Evolutionary conservation across 495 filamentous ascomycete genomes (phyloP).

Genomic region (Penicillium goetzii): DNA sequence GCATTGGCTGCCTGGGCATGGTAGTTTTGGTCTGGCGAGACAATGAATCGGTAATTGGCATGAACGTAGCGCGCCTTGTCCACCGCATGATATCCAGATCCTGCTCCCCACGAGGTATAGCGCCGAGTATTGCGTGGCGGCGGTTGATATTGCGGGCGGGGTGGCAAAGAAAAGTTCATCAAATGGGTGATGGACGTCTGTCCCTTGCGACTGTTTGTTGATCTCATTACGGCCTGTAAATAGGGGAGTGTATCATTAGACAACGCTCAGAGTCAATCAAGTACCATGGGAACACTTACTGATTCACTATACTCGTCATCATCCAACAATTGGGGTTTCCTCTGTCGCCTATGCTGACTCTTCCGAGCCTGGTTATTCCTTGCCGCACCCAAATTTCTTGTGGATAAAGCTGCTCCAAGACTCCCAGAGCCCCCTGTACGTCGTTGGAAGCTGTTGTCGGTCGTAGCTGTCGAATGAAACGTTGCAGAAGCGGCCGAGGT

Average conservation of each 20-base stretch:
- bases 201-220: slow-evolving; percentile 81
- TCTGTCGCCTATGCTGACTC: slow-evolving; percentile 71
- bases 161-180: slow-evolving; percentile 86
- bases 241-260: slow-evolving; percentile 27
- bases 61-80: slow-evolving; percentile 97
- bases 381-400: slow-evolving; percentile 53
- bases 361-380: slow-evolving; percentile 75
- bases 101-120: slow-evolving; percentile 80
- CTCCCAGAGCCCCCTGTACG: slow-evolving; percentile 66
- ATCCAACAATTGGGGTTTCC: slow-evolving; percentile 60
- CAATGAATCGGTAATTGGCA: slow-evolving; percentile 96
- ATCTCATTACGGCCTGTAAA: slow-evolving; percentile 73
- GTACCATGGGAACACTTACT: slow-evolving; percentile 45
- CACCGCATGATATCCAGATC: slow-evolving; percentile 86
- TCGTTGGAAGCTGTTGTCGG: slow-evolving; percentile 61
- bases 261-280: neutral
- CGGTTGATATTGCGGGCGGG: slow-evolving; percentile 69
- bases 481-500: slow-evolving; percentile 43
- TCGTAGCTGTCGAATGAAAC: slow-evolving; percentile 39
- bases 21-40: slow-evolving; percentile 81
- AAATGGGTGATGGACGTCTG: slow-evolving; percentile 97
- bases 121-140: slow-evolving; percentile 60
- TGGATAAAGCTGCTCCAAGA: slow-evolving; percentile 61
- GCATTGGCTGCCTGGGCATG: slow-evolving; percentile 79
- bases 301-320: slow-evolving; percentile 87